These are phyloP conservation scores for Fistulifera solaris DNA, from an alignment of 108 stramenopile genomes.

Conservation along the genomic window DNA sequence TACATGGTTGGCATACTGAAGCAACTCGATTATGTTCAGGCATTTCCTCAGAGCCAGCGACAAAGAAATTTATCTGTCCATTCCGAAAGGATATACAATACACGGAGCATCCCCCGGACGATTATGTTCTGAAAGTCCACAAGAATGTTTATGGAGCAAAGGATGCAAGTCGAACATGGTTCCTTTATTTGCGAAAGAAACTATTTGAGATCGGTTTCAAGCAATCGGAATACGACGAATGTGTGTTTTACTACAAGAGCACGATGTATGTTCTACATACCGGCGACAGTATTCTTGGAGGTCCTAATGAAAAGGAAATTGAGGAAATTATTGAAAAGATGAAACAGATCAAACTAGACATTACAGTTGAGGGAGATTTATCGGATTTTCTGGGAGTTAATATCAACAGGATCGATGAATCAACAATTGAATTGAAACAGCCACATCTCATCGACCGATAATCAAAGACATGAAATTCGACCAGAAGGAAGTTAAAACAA, in stretches of 20 bases:
- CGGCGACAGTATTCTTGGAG: conserved; percentile 28
- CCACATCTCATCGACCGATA: conserved; percentile 24
- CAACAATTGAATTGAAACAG: conserved; percentile 16
- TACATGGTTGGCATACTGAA: conserved; percentile 22
- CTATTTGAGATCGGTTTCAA: conserved; percentile 15
- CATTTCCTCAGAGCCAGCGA: conserved; percentile 20
- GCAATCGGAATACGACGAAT: conserved; percentile 31
- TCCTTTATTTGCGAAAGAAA: conserved; percentile 17
- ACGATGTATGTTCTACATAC: conserved; percentile 32
- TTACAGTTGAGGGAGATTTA: conserved; percentile 25
- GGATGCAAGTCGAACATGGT: conserved; percentile 35
- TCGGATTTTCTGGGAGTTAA: conserved; percentile 31
- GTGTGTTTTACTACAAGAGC: conserved; percentile 30
- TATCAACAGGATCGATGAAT: conserved; percentile 9
- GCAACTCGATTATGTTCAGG: conserved; percentile 41
- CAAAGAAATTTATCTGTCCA: conserved; percentile 23
- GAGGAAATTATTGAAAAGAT: conserved; percentile 11
- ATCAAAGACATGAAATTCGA: conserved; percentile 9
- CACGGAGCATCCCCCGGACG: conserved; percentile 3
- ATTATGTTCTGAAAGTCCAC: conserved; percentile 22
- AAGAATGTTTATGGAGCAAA: conserved; percentile 32
- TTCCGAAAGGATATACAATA: conserved; percentile 22
- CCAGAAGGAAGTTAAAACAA: background rate
- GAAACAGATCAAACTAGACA: conserved; percentile 7
- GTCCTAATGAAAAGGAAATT: conserved; percentile 16